Conservation (phyloP, 306 rosid genomes). For the Vicia sativa region DNA sequence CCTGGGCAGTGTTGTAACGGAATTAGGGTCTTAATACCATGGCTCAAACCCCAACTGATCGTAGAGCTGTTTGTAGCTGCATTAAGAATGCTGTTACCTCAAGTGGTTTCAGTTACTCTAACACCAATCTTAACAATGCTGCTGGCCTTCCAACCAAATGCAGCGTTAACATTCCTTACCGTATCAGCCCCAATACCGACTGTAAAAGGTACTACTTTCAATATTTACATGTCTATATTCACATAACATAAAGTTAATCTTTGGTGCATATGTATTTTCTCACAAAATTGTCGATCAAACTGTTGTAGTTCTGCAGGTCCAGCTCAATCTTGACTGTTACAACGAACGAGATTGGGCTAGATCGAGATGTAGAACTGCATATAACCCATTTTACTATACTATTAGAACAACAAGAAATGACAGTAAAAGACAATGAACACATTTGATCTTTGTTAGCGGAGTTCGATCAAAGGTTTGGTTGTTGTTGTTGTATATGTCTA, state of each 20-base stretch:
- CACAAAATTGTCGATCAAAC: too few species aligned
- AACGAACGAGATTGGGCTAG: too few species aligned
- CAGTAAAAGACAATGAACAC: too few species aligned
- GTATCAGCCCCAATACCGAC: conserved; percentile 63
- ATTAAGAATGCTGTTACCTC: conserved; percentile 45
- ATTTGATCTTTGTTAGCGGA: too few species aligned
- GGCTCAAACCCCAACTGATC: conserved; percentile 60
- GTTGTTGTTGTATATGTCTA: background rate
- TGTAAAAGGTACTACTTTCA: conserved; percentile 43
- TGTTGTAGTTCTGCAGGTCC: too few species aligned
- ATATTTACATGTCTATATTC: conserved; percentile 3
- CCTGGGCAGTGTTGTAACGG: conserved; percentile 54
- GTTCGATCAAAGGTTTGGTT: too few species aligned
- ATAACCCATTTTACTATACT: too few species aligned
- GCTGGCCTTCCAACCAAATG: conserved; percentile 53
- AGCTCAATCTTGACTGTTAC: too few species aligned
- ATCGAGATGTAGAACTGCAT: too few species aligned
- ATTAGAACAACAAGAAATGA: too few species aligned
- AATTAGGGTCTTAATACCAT: conserved; percentile 26
- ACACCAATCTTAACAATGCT: conserved; percentile 37
- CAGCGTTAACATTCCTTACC: conserved; percentile 60
- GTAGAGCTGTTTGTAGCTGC: conserved; percentile 57
- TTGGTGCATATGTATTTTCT: too few species aligned
- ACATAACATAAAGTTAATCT: too few species aligned
- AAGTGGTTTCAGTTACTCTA: conserved; percentile 37